Evolutionary conservation across 805 yeast genomes (phyloP).

Genomic region (Yamadazyma takamatsuzukensis): DNA sequence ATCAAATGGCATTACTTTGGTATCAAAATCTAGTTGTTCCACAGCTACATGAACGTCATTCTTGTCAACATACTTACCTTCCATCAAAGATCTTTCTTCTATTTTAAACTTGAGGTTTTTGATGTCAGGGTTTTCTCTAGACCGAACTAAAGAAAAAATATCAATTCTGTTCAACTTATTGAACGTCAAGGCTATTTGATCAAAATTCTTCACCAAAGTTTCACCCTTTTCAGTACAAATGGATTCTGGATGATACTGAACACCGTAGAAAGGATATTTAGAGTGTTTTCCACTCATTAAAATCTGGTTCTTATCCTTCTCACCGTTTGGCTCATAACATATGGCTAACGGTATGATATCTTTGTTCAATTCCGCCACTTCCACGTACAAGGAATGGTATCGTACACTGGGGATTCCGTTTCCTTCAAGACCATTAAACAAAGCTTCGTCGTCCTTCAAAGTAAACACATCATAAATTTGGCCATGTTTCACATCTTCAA

Average conservation of each 20-base stretch:
- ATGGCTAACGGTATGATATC: slow-evolving; percentile 57
- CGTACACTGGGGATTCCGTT: slow-evolving; percentile 55
- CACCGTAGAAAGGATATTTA: slow-evolving; percentile 75
- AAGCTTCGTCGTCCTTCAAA: slow-evolving; percentile 23
- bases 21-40: slow-evolving; percentile 11
- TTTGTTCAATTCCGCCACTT: slow-evolving; percentile 21
- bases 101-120: slow-evolving; percentile 5
- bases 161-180: slow-evolving; percentile 19
- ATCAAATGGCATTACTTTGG: slow-evolving; percentile 33
- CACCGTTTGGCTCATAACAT: slow-evolving; percentile 44
- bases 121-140: neutral
- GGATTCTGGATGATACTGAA: slow-evolving; percentile 97
- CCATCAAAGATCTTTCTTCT: slow-evolving; percentile 6
- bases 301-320: slow-evolving; percentile 19
- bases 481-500: slow-evolving; percentile 75
- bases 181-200: slow-evolving; percentile 40
- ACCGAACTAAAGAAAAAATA: neutral
- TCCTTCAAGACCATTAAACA: slow-evolving; percentile 7
- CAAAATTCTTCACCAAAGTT: slow-evolving; percentile 59
- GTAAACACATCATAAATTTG: slow-evolving; percentile 65
- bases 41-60: slow-evolving; percentile 8
- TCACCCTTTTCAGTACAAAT: slow-evolving; percentile 74
- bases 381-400: slow-evolving; percentile 79
- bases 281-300: slow-evolving; percentile 79
- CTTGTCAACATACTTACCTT: slow-evolving; percentile 3